Evolutionary conservation across 169 alveolate genomes (phyloP).

Genomic region (Cryptosporidium ubiquitum): DNA sequence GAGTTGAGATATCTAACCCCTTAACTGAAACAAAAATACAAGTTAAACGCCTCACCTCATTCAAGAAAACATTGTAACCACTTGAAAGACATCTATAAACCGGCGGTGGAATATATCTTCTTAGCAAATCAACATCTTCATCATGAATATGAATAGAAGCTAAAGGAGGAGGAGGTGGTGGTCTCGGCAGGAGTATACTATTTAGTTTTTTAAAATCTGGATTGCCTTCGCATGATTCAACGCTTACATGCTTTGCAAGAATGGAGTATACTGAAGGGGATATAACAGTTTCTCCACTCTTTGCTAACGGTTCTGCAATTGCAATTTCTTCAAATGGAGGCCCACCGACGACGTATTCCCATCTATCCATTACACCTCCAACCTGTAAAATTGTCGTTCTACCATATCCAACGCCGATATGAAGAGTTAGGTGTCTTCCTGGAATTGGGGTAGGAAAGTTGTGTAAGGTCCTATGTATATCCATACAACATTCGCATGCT

Average conservation of each 20-base stretch:
- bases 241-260: slow-evolving; percentile 52
- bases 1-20: slow-evolving; percentile 79
- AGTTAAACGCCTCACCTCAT: slow-evolving; percentile 84
- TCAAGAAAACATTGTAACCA: slow-evolving; percentile 82
- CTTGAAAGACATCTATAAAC: slow-evolving; percentile 79
- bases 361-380: slow-evolving; percentile 84
- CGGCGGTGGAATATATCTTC: slow-evolving; percentile 82
- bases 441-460: slow-evolving; percentile 84
- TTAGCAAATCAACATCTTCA: slow-evolving; percentile 75
- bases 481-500: slow-evolving; percentile 84
- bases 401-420: slow-evolving; percentile 85
- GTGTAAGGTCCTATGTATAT: slow-evolving; percentile 82
- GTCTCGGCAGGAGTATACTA: slow-evolving; percentile 45
- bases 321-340: slow-evolving; percentile 85
- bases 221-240: slow-evolving; percentile 69
- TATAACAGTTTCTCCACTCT: slow-evolving; percentile 84
- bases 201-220: slow-evolving; percentile 68
- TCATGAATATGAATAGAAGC: slow-evolving; percentile 74
- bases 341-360: slow-evolving; percentile 84
- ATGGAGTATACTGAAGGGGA: slow-evolving; percentile 77
- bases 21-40: slow-evolving; percentile 83
- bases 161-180: slow-evolving; percentile 73
- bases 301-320: slow-evolving; percentile 82
- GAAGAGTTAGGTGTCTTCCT: slow-evolving; percentile 80
- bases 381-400: slow-evolving; percentile 81